These are phyloP conservation scores for Penicillium riverlandense DNA, from an alignment of 495 filamentous ascomycete species.

Conservation along the genomic window DNA sequence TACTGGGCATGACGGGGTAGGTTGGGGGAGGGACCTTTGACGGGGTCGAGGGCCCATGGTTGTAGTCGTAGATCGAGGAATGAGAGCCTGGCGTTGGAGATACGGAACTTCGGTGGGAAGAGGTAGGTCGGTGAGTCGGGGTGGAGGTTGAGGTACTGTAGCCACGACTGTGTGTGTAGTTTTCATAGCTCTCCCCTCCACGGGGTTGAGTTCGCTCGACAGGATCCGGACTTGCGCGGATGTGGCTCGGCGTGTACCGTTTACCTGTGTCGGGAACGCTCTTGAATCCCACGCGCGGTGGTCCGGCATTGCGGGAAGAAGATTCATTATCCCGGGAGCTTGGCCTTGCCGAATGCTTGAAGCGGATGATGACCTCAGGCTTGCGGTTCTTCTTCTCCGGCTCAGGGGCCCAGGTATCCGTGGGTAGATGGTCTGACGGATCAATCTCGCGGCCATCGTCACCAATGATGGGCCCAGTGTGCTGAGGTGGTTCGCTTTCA, in stretches of 20 bases:
- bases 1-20: constrained; percentile 23
- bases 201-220: constrained; percentile 19
- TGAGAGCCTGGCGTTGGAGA: constrained; percentile 26
- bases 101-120: constrained; percentile 21
- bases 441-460: constrained; percentile 84
- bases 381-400: constrained; percentile 70
- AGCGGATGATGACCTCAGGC: constrained; percentile 47
- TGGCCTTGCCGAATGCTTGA: constrained; percentile 35
- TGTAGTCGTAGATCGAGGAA: constrained; percentile 26
- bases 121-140: constrained; percentile 16
- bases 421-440: constrained; percentile 86
- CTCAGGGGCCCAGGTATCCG: constrained; percentile 89
- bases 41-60: constrained; percentile 57
- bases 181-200: constrained; percentile 14
- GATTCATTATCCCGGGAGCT: constrained; percentile 20
- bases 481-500: constrained; percentile 27
- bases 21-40: constrained; percentile 42
- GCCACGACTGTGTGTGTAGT: constrained; percentile 13
- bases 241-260: constrained; percentile 12
- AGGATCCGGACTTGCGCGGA: constrained; percentile 6
- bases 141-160: constrained; percentile 21
- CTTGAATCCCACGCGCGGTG: constrained; percentile 19
- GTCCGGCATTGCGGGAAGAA: constrained; percentile 2
- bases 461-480: constrained; percentile 59
- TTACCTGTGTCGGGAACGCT: constrained; percentile 6